phyloP scores from a whole-genome alignment of 169 alveolate genomes.

The Cryptosporidium felis region DNA sequence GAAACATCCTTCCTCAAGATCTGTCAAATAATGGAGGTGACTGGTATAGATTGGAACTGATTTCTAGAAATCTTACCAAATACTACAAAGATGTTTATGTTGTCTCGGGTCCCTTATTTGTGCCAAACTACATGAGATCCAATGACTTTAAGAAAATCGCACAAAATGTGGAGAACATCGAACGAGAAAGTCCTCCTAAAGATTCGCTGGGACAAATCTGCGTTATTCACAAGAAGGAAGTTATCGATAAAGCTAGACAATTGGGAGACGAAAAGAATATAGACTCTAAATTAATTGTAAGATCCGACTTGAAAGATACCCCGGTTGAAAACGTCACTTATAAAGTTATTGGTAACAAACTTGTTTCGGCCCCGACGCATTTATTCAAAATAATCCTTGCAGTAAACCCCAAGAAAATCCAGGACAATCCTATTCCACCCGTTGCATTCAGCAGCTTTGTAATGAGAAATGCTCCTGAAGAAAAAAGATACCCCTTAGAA shows the following conservation, averaged over 20 bases:
- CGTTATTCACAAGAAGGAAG: constrained; percentile 35
- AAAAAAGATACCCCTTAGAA: not conserved
- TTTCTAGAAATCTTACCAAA: constrained; percentile 37
- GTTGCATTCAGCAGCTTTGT: constrained; percentile 60
- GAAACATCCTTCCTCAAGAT: constrained; percentile 72
- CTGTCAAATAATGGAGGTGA: constrained; percentile 71
- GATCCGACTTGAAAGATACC: constrained; percentile 17
- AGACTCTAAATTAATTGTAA: constrained; percentile 22
- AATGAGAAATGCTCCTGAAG: constrained; percentile 63
- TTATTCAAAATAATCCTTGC: constrained; percentile 61
- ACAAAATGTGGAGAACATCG: not conserved
- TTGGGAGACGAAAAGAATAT: constrained; percentile 58
- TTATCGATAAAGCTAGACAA: constrained; percentile 38
- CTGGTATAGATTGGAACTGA: constrained; percentile 67
- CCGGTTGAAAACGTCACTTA: constrained; percentile 28
- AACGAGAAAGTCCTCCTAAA: constrained; percentile 43
- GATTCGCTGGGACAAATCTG: constrained; percentile 59
- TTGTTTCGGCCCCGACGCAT: constrained; percentile 71
- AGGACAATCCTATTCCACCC: constrained; percentile 10
- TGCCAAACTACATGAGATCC: constrained; percentile 49
- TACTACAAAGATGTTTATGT: constrained; percentile 70
- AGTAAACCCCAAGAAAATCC: constrained; percentile 20
- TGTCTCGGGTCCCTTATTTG: constrained; percentile 72
- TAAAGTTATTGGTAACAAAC: constrained; percentile 61
- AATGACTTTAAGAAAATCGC: constrained; percentile 20